phyloP scores from a whole-genome alignment of 352 stramenopile genomes.

The Phytophthora megakarya region DNA sequence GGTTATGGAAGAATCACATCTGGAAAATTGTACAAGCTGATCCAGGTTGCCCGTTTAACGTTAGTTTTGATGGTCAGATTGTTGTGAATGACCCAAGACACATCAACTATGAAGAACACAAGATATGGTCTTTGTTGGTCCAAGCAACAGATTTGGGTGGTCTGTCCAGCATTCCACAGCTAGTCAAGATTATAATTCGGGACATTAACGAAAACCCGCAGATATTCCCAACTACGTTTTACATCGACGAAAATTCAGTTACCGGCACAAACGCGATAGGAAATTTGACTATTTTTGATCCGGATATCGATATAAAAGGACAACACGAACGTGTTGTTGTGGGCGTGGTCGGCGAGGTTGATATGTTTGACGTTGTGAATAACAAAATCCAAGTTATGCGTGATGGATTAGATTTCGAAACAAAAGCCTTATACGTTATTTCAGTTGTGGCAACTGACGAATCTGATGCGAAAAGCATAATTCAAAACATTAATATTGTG shows the following conservation, averaged over 20 bases:
- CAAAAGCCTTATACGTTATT: constrained; percentile 20
- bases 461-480: constrained; percentile 18
- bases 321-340: constrained; percentile 8
- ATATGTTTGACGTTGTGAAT: constrained; percentile 25
- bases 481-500: constrained; percentile 20
- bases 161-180: constrained; percentile 16
- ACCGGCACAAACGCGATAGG: constrained; percentile 3
- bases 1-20: constrained; percentile 23
- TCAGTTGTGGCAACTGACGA: constrained; percentile 21
- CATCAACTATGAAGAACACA: constrained; percentile 27
- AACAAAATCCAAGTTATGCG: constrained; percentile 24
- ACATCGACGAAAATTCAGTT: constrained; percentile 30
- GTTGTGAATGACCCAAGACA: constrained; percentile 15
- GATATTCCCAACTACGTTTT: constrained; percentile 19
- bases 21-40: constrained; percentile 21
- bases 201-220: constrained; percentile 32
- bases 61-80: constrained; percentile 21
- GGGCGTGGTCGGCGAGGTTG: constrained; percentile 1
- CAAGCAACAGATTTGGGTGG: constrained; percentile 28
- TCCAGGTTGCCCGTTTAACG: constrained; percentile 14
- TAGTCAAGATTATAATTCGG: constrained; percentile 19
- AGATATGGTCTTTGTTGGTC: constrained; percentile 18
- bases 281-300: constrained; percentile 28
- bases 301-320: constrained; percentile 18
- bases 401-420: constrained; percentile 29